These are phyloP conservation scores for Suhomyces pyralidae DNA, from an alignment of 805 yeast genomes.

Conservation along the genomic window DNA sequence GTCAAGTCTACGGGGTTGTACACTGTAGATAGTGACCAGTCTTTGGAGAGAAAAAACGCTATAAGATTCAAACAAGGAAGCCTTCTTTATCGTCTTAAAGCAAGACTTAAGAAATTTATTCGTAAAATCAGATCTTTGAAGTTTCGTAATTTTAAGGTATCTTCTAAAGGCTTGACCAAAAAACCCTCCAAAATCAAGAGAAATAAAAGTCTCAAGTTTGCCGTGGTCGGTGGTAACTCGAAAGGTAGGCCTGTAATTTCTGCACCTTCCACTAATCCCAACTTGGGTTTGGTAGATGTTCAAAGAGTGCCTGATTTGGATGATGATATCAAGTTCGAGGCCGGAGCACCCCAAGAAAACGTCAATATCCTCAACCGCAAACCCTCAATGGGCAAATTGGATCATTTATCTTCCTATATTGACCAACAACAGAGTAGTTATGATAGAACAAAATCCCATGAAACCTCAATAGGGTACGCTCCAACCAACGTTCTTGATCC, in stretches of 20 bases:
- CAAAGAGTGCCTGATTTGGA: slow-evolving; percentile 18
- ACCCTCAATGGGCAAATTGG: slow-evolving; percentile 12
- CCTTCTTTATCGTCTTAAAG: slow-evolving; percentile 27
- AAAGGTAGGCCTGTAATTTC: slow-evolving; percentile 15
- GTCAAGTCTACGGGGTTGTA: not conserved
- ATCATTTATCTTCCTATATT: slow-evolving; percentile 25
- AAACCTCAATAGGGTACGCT: slow-evolving; percentile 7
- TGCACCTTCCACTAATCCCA: slow-evolving; percentile 33
- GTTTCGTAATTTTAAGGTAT: slow-evolving; percentile 22
- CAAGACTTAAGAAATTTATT: slow-evolving; percentile 23
- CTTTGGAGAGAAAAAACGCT: slow-evolving; percentile 26
- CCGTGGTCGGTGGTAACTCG: not conserved
- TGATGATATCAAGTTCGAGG: slow-evolving; percentile 18
- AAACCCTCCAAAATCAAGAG: slow-evolving; percentile 10
- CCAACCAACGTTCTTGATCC: slow-evolving; percentile 6
- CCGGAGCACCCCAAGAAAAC: slow-evolving; percentile 23
- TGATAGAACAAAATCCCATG: slow-evolving; percentile 3
- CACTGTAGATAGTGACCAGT: slow-evolving; percentile 1
- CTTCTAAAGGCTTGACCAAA: slow-evolving; percentile 15
- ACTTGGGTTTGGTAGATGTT: slow-evolving; percentile 18
- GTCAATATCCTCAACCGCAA: slow-evolving; percentile 6
- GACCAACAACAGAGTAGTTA: slow-evolving; percentile 22
- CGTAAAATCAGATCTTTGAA: slow-evolving; percentile 18
- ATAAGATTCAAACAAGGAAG: slow-evolving; percentile 35
- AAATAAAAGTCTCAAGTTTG: not conserved